Percentiles rank a stretch among this genome's conserved stretches.
Conservation (phyloP, 345 rosid species). For the Boechera divaricarpa region DNA sequence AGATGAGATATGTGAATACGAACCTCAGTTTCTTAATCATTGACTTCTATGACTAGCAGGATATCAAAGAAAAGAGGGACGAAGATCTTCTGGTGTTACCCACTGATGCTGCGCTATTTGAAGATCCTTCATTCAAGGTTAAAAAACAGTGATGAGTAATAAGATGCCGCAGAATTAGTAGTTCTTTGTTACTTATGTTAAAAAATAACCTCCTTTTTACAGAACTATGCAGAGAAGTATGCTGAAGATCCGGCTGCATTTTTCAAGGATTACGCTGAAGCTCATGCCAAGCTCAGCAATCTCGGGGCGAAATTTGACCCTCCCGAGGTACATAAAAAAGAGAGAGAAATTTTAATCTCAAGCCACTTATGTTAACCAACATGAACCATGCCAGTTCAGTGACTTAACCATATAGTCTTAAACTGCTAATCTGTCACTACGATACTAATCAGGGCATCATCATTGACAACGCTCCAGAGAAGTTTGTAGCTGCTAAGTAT, state of each 20-base stretch:
- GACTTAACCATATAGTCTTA: conserved; percentile 16
- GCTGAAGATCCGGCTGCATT: conserved; percentile 85
- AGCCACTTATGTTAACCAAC: neutral
- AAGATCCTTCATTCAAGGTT: conserved; percentile 95
- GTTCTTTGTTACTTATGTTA: neutral
- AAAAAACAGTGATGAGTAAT: neutral
- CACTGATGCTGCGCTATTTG: conserved; percentile 88
- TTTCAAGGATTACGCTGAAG: conserved; percentile 94
- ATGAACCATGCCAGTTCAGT: neutral
- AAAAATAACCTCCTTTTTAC: conserved; percentile 25
- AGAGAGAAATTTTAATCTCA: neutral
- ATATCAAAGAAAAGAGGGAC: conserved; percentile 74
- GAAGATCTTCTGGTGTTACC: conserved; percentile 89
- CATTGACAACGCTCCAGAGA: conserved; percentile 71
- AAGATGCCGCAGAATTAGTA: neutral
- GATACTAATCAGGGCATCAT: conserved; percentile 65
- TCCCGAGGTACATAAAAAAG: conserved; percentile 65
- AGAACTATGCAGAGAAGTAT: conserved; percentile 93
- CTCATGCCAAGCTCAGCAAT: conserved; percentile 95
- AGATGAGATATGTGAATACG: neutral
- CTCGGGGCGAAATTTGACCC: conserved; percentile 94
- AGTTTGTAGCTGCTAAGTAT: conserved; percentile 88
- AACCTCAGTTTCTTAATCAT: conserved; percentile 26
- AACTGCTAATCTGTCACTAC: conserved; percentile 1
- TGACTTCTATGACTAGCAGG: conserved; percentile 50